Evolutionary conservation across 768 basidiomycete species (phyloP).

Genomic region (Tephrocybe sp.): DNA sequence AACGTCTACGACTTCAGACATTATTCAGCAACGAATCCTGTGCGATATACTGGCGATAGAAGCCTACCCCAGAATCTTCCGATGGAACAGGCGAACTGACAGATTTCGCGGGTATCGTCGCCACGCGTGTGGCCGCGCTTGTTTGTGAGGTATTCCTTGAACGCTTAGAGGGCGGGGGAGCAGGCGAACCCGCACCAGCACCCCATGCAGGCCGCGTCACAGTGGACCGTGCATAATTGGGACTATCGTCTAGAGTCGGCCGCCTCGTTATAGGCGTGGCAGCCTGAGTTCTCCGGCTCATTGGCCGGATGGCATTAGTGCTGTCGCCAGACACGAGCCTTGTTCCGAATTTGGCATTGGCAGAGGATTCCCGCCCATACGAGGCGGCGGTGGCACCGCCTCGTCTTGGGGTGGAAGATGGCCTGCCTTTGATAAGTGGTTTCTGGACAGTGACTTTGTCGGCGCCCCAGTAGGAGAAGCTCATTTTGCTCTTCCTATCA

Average conservation of each 20-base stretch:
- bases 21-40: slow-evolving; percentile 69
- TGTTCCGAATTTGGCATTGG: slow-evolving; percentile 91
- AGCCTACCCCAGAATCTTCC: slow-evolving; percentile 81
- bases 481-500: slow-evolving; percentile 90
- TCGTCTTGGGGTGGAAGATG: slow-evolving; percentile 40
- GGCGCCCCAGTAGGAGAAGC: slow-evolving; percentile 92
- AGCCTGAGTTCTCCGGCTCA: slow-evolving; percentile 59
- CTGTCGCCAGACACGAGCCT: slow-evolving; percentile 71
- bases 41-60: slow-evolving; percentile 81
- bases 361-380: slow-evolving; percentile 80
- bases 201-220: slow-evolving; percentile 79
- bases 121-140: slow-evolving; percentile 53
- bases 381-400: slow-evolving; percentile 48
- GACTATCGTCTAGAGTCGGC: slow-evolving; percentile 57
- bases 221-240: slow-evolving; percentile 67
- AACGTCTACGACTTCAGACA: slow-evolving; percentile 30
- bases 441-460: slow-evolving; percentile 89
- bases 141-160: slow-evolving; percentile 73
- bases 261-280: slow-evolving; percentile 46
- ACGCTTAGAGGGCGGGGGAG: slow-evolving; percentile 50
- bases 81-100: slow-evolving; percentile 73
- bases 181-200: slow-evolving; percentile 51
- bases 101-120: slow-evolving; percentile 40
- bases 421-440: slow-evolving; percentile 57
- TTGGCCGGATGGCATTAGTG: slow-evolving; percentile 47